A percentile compares a stretch with the other conserved stretches of the same genome.
phyloP scores from a whole-genome alignment of 2,329 filamentous ascomycete species.

The Ramularia endophylla region DNA sequence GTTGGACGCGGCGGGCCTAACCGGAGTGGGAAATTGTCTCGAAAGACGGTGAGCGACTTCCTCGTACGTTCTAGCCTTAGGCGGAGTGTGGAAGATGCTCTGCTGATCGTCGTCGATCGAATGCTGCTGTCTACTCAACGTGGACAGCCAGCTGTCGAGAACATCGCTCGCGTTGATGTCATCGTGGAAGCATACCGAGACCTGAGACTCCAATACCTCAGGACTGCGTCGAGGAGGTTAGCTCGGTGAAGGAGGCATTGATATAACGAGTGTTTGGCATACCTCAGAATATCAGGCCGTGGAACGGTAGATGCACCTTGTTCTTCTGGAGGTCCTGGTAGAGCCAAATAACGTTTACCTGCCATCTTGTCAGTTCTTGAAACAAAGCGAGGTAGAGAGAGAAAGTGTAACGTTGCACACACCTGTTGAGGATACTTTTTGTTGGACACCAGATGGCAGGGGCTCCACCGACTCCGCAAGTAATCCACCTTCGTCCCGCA shows the following conservation, averaged over 20 bases:
- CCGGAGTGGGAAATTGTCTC: slow-evolving; percentile 19
- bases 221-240: slow-evolving; percentile 11
- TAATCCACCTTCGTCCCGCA: slow-evolving; percentile 26
- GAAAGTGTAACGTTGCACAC: slow-evolving; percentile 4
- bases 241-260: neutral
- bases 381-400: neutral
- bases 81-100: slow-evolving; percentile 7
- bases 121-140: slow-evolving; percentile 18
- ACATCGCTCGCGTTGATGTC: slow-evolving; percentile 22
- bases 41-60: slow-evolving; percentile 16
- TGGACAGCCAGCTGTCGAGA: slow-evolving; percentile 26
- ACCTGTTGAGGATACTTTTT: slow-evolving; percentile 32
- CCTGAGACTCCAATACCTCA: slow-evolving; percentile 27
- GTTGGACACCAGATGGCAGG: slow-evolving; percentile 25
- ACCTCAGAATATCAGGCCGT: slow-evolving; percentile 18
- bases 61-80: slow-evolving; percentile 12
- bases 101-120: slow-evolving; percentile 8
- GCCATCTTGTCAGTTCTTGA: slow-evolving; percentile 7
- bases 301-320: slow-evolving; percentile 4
- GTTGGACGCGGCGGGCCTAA: slow-evolving; percentile 28
- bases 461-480: slow-evolving; percentile 11
- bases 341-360: slow-evolving; percentile 25
- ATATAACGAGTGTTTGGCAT: slow-evolving; percentile 2
- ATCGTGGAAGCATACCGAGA: slow-evolving; percentile 30
- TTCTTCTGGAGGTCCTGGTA: slow-evolving; percentile 13